A percentile compares a stretch with the other conserved stretches of the same genome.
These are phyloP conservation scores for Leccinum pellstonianum DNA, from an alignment of 768 basidiomycete genomes.

Conservation along the genomic window DNA sequence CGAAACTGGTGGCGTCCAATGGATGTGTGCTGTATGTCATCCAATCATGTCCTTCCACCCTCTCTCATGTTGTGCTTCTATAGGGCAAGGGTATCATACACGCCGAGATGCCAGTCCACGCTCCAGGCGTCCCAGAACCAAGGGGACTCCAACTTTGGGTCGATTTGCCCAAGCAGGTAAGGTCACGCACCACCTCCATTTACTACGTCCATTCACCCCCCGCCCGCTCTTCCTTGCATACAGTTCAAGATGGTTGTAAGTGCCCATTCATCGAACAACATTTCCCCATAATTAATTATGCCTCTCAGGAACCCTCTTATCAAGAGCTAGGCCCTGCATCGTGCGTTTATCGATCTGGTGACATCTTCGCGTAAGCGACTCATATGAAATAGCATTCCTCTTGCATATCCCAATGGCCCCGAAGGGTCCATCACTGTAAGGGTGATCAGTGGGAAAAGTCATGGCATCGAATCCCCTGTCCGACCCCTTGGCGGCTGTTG, in stretches of 20 bases:
- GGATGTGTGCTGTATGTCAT: constrained; percentile 80
- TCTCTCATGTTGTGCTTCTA: constrained; percentile 5
- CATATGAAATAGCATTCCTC: constrained; percentile 55
- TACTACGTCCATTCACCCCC: constrained; percentile 16
- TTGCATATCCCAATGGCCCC: constrained; percentile 66
- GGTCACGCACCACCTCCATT: constrained; percentile 7
- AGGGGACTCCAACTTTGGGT: constrained; percentile 88
- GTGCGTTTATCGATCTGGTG: constrained; percentile 37
- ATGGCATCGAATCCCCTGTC: constrained; percentile 86
- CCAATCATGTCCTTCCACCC: background rate
- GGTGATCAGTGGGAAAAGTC: constrained; percentile 87
- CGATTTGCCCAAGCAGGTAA: constrained; percentile 70
- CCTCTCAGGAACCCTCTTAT: constrained; percentile 66
- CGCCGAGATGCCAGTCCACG: constrained; percentile 87
- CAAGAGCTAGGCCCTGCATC: constrained; percentile 72
- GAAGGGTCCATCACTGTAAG: constrained; percentile 70
- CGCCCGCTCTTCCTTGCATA: constrained; percentile 24
- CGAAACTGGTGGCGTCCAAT: constrained; percentile 83
- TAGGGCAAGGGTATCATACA: constrained; percentile 72
- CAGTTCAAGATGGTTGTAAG: constrained; percentile 75
- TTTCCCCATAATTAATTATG: background rate
- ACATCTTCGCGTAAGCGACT: background rate
- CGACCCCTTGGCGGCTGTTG: constrained; percentile 90
- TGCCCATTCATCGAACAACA: constrained; percentile 8
- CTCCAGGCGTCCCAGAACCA: constrained; percentile 63